These are phyloP conservation scores for Tolypocladium pustulatum DNA, from an alignment of 2,329 filamentous ascomycete species.

Conservation along the genomic window DNA sequence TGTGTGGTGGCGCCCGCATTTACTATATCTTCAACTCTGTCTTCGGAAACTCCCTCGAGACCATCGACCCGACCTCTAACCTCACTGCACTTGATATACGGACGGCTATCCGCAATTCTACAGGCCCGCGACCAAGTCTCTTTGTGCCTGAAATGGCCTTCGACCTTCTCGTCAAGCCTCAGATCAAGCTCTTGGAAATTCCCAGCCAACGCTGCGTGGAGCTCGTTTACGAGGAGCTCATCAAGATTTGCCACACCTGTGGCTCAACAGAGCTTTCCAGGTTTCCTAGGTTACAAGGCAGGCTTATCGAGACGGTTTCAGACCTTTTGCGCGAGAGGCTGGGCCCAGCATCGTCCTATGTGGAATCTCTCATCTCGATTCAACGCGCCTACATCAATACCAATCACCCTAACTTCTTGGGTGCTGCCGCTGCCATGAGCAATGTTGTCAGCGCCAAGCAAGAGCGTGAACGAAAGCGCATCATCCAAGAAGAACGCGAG, in stretches of 20 bases:
- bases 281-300: slow-evolving; percentile 87
- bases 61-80: slow-evolving; percentile 92
- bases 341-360: slow-evolving; percentile 80
- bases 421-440: slow-evolving; percentile 93
- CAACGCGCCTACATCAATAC: slow-evolving; percentile 99
- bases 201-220: slow-evolving; percentile 96
- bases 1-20: slow-evolving; percentile 87
- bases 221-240: slow-evolving; percentile 95
- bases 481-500: slow-evolving; percentile 74
- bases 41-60: slow-evolving; percentile 91
- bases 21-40: slow-evolving; percentile 99
- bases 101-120: slow-evolving; percentile 96
- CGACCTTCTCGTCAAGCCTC: slow-evolving; percentile 92
- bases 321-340: slow-evolving; percentile 87
- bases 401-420: slow-evolving; percentile 97
- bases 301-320: slow-evolving; percentile 96
- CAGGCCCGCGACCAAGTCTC: slow-evolving; percentile 84
- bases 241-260: slow-evolving; percentile 98
- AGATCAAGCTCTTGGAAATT: slow-evolving; percentile 92
- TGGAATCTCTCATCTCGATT: slow-evolving; percentile 94
- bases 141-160: slow-evolving; percentile 98
- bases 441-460: slow-evolving; percentile 92
- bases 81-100: slow-evolving; percentile 90
- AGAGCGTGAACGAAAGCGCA: slow-evolving; percentile 76
- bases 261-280: slow-evolving; percentile 87